These are phyloP conservation scores for Isoetes engelmannii DNA, from an alignment of 83 land plant species.

Conservation along the genomic window DNA sequence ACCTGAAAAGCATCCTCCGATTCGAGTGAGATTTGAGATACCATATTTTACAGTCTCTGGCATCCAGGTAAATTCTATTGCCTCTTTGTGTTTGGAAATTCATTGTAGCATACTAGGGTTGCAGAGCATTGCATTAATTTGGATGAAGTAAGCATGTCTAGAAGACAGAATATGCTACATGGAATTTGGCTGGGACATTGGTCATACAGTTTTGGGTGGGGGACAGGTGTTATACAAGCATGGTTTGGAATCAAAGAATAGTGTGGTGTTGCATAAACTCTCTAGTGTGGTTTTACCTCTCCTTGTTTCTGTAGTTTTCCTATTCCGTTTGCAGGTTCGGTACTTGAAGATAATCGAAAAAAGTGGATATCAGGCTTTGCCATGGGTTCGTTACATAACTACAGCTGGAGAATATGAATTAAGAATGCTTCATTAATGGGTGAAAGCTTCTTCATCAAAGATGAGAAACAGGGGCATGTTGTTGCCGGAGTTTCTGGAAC, in stretches of 20 bases:
- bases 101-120: too few relatives aligned
- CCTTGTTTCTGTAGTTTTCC: not conserved
- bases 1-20: constrained; percentile 93
- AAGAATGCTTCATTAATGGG: constrained; percentile 27
- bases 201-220: too few relatives aligned
- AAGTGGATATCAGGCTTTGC: constrained; percentile 69
- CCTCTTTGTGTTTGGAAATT: not conserved
- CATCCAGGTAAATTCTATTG: constrained; percentile 59
- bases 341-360: constrained; percentile 68
- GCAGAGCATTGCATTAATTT: too few relatives aligned
- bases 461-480: constrained; percentile 2
- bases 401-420: constrained; percentile 67
- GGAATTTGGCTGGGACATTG: too few relatives aligned
- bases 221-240: too few relatives aligned
- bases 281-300: constrained; percentile 9
- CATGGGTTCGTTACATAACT: constrained; percentile 71
- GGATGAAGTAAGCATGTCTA: too few relatives aligned
- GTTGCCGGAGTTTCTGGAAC: not conserved
- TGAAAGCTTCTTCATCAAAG: not conserved
- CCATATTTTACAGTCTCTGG: constrained; percentile 99
- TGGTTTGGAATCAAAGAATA: too few relatives aligned
- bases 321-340: constrained; percentile 39
- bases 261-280: not conserved
- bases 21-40: constrained; percentile 93
- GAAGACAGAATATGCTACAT: too few relatives aligned